phyloP scores from a whole-genome alignment of 2,329 filamentous ascomycete genomes.

The Pochonia chlamydosporia region DNA sequence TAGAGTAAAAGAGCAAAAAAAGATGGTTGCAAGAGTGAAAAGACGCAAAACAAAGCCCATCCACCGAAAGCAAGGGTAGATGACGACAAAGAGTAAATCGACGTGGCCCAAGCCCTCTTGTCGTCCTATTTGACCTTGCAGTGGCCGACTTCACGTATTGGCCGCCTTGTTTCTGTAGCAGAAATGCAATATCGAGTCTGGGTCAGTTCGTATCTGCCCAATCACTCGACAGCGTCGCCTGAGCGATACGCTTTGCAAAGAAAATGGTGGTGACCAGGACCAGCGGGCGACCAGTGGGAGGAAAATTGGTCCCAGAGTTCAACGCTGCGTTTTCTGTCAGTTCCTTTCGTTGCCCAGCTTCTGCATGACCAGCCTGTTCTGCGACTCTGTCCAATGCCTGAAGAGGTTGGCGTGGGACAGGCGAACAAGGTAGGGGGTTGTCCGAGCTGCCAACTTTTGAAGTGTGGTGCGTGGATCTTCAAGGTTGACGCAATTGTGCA shows the following conservation, averaged over 20 bases:
- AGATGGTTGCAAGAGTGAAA: background rate
- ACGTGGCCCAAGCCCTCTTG: no score
- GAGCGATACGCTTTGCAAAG: background rate
- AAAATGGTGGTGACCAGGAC: background rate
- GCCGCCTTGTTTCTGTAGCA: no score
- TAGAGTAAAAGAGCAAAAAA: no score
- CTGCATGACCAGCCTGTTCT: background rate
- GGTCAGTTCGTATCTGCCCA: slow-evolving; percentile 2
- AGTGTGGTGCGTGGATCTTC: slow-evolving; percentile 12
- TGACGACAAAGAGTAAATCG: background rate
- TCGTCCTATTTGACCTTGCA: no score
- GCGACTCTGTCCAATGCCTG: background rate
- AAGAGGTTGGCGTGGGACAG: no score
- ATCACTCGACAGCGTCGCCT: slow-evolving; percentile 9
- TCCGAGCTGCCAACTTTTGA: background rate
- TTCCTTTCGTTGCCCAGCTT: background rate
- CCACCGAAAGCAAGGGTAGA: background rate
- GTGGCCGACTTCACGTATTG: no score
- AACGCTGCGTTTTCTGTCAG: no score
- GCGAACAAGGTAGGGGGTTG: no score
- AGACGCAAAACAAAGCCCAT: background rate
- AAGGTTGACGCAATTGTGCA: slow-evolving; percentile 23
- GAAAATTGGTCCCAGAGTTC: no score
- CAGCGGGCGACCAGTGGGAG: no score
- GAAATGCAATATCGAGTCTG: background rate